These are phyloP conservation scores for Cinnamomum micranthum DNA, from an alignment of 164 flowering plant species.

Conservation along the genomic window DNA sequence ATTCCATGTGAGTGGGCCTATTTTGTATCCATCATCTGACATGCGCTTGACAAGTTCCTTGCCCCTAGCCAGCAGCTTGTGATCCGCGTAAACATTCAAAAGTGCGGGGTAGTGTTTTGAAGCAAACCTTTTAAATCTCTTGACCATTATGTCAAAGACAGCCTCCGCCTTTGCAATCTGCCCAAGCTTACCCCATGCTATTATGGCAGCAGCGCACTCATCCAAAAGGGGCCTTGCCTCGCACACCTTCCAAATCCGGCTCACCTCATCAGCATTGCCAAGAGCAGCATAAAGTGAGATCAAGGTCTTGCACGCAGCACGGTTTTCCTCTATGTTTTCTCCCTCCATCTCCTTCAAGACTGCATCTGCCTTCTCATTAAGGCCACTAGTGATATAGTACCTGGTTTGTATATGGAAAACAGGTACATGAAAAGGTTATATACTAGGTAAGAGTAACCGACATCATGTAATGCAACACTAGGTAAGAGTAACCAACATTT, in stretches of 20 bases:
- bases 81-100: slow-evolving; percentile 60
- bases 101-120: slow-evolving; percentile 41
- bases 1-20: slow-evolving; percentile 76
- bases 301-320: slow-evolving; percentile 35
- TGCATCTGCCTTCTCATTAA: slow-evolving; percentile 63
- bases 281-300: slow-evolving; percentile 68
- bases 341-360: slow-evolving; percentile 78
- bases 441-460: no score
- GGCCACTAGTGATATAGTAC: slow-evolving; percentile 49
- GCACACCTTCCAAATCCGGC: slow-evolving; percentile 60
- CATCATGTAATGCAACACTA: no score
- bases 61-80: slow-evolving; percentile 64
- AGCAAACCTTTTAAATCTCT: slow-evolving; percentile 30
- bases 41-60: slow-evolving; percentile 64
- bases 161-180: slow-evolving; percentile 71
- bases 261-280: slow-evolving; percentile 63
- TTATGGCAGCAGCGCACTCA: slow-evolving; percentile 62
- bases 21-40: slow-evolving; percentile 43
- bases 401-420: no score
- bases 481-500: no score
- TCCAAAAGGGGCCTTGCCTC: slow-evolving; percentile 33
- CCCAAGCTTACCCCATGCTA: slow-evolving; percentile 77
- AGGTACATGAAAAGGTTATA: no score
- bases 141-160: slow-evolving; percentile 46
- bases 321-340: slow-evolving; percentile 32